These are phyloP conservation scores for Aspergillus felis DNA, from an alignment of 2,329 filamentous ascomycete species.

Conservation along the genomic window DNA sequence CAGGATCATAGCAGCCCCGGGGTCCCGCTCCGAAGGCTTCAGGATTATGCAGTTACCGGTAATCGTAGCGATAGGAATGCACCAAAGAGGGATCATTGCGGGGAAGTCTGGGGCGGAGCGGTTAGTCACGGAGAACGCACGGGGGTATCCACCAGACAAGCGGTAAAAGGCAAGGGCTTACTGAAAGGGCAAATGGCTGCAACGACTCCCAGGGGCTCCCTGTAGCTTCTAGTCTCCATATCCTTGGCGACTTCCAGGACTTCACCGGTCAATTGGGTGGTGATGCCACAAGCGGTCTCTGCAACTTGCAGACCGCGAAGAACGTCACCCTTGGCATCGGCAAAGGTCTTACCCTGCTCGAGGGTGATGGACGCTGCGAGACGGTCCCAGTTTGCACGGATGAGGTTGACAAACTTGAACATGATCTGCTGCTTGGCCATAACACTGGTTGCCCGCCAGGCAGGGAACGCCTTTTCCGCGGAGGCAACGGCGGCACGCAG, in stretches of 20 bases:
- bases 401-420: conserved; percentile 62
- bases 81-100: conserved; percentile 68
- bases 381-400: conserved; percentile 62
- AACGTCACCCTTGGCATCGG: conserved; percentile 64
- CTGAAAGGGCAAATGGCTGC: conserved; percentile 65
- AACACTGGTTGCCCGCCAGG: conserved; percentile 58
- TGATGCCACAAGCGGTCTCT: conserved; percentile 64
- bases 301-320: conserved; percentile 64
- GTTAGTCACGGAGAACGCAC: conserved; percentile 13
- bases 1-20: conserved; percentile 63
- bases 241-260: conserved; percentile 67
- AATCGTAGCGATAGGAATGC: conserved; percentile 61
- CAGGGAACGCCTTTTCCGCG: conserved; percentile 60
- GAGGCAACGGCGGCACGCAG: conserved; percentile 59
- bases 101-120: conserved; percentile 53
- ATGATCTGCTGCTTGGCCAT: conserved; percentile 61
- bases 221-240: conserved; percentile 65
- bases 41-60: conserved; percentile 62
- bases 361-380: conserved; percentile 63
- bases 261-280: conserved; percentile 62
- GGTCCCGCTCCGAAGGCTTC: conserved; percentile 64
- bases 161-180: conserved; percentile 31
- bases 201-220: conserved; percentile 61
- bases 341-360: conserved; percentile 66
- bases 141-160: neutral